Evolutionary conservation across 192 early-diverging fungal species (phyloP).

Genomic region (Coemansia sp.): DNA sequence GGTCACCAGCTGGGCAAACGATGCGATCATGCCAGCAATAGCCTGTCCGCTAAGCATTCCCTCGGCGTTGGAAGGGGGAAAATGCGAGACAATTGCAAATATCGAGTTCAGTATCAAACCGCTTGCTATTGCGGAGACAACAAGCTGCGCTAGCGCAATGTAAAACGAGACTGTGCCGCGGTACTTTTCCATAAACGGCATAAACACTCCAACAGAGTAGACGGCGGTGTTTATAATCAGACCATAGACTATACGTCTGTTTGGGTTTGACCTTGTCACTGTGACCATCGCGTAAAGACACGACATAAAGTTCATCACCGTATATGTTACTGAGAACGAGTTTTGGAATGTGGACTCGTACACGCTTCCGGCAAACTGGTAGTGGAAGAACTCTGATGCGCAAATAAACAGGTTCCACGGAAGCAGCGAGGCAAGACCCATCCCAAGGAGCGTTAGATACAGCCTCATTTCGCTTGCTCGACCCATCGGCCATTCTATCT

Average conservation of each 20-base stretch:
- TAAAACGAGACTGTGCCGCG: conserved; percentile 64
- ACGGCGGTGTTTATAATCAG: conserved; percentile 57
- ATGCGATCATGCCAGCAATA: conserved; percentile 66
- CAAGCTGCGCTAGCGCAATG: conserved; percentile 60
- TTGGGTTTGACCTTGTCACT: conserved; percentile 40
- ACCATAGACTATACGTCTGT: conserved; percentile 49
- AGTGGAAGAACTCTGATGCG: conserved; percentile 71
- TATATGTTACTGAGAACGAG: conserved; percentile 72
- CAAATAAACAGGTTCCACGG: conserved; percentile 86
- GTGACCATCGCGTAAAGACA: conserved; percentile 57
- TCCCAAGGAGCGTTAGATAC: conserved; percentile 69
- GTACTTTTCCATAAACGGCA: conserved; percentile 54
- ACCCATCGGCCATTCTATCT: neutral
- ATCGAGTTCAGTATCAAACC: conserved; percentile 66
- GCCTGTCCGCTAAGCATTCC: conserved; percentile 71
- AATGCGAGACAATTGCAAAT: conserved; percentile 71
- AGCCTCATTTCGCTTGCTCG: neutral
- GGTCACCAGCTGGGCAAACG: conserved; percentile 64
- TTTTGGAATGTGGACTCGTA: conserved; percentile 71
- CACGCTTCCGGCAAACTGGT: conserved; percentile 60
- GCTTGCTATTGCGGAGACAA: conserved; percentile 59
- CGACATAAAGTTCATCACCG: conserved; percentile 60
- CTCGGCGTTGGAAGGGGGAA: conserved; percentile 68
- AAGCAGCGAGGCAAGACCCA: conserved; percentile 74
- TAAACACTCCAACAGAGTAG: conserved; percentile 54